These are phyloP conservation scores for Lunularia cruciata DNA, from an alignment of 225 moss, liverwort and hornwort species.

Conservation along the genomic window DNA sequence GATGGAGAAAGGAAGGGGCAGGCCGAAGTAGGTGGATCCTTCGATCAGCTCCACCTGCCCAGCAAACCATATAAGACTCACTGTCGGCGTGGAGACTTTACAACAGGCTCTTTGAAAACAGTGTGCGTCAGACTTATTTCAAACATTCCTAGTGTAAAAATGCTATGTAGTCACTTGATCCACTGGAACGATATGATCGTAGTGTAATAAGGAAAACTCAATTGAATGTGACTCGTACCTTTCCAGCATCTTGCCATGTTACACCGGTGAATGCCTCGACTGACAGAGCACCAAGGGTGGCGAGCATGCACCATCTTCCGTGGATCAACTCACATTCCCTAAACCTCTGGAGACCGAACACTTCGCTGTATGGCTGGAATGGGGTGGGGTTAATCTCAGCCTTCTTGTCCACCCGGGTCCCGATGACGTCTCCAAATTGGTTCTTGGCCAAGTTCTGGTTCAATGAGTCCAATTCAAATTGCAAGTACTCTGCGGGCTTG, in stretches of 20 bases:
- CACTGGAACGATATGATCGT: background rate
- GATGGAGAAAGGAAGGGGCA: slow-evolving; percentile 89
- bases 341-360: slow-evolving; percentile 96
- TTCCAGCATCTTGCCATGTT: slow-evolving; percentile 98
- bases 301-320: slow-evolving; percentile 97
- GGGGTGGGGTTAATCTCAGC: slow-evolving; percentile 78
- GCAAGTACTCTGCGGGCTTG: slow-evolving; percentile 95
- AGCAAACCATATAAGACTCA: background rate
- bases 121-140: too few species aligned
- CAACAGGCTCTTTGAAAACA: background rate
- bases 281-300: slow-evolving; percentile 77
- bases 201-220: too few species aligned
- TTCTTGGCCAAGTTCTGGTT: slow-evolving; percentile 98
- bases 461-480: slow-evolving; percentile 85
- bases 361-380: slow-evolving; percentile 99
- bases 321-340: slow-evolving; percentile 99
- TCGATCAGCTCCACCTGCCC: slow-evolving; percentile 74
- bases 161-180: background rate
- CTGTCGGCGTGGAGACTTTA: background rate
- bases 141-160: too few species aligned
- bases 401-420: slow-evolving; percentile 88
- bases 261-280: slow-evolving; percentile 93
- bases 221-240: too few species aligned
- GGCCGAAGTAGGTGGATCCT: slow-evolving; percentile 75
- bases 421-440: slow-evolving; percentile 70